Percentiles rank a stretch among this genome's conserved stretches.
Conservation (phyloP, 2,329 filamentous ascomycete genomes). For the Aspergillus phoenicis region DNA sequence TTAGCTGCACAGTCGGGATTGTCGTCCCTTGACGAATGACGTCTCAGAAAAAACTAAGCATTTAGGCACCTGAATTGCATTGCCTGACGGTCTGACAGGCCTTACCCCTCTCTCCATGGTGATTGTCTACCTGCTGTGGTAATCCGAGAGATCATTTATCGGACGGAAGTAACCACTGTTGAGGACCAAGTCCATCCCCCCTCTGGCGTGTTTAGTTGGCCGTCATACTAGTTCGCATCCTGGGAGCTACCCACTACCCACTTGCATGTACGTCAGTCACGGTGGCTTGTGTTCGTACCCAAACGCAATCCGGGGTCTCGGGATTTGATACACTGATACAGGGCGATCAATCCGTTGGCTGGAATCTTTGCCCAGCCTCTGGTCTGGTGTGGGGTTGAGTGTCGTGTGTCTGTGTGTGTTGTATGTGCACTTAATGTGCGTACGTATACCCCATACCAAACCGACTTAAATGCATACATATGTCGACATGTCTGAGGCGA, state of each 20-base stretch:
- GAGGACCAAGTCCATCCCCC: background rate
- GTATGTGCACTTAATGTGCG: background rate
- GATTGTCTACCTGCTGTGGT: background rate
- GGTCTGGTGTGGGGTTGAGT: background rate
- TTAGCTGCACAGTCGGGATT: background rate
- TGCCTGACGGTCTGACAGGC: background rate
- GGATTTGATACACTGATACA: background rate
- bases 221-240: background rate
- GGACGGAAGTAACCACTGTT: background rate
- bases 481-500: background rate
- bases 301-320: background rate
- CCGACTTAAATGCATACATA: background rate
- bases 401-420: slow-evolving; percentile 6
- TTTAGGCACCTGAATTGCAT: slow-evolving; percentile 2
- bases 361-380: background rate
- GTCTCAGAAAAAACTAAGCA: background rate
- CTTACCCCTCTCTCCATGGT: background rate
- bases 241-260: background rate
- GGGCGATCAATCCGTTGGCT: background rate
- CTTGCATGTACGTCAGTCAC: background rate
- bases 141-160: background rate
- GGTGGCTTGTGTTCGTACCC: background rate
- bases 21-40: slow-evolving; percentile 1
- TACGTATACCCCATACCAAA: slow-evolving; percentile 1
- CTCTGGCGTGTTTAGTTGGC: background rate